These are phyloP conservation scores for Phaeosphaeria sp. DNA, from an alignment of 2,329 filamentous ascomycete genomes.

Conservation along the genomic window DNA sequence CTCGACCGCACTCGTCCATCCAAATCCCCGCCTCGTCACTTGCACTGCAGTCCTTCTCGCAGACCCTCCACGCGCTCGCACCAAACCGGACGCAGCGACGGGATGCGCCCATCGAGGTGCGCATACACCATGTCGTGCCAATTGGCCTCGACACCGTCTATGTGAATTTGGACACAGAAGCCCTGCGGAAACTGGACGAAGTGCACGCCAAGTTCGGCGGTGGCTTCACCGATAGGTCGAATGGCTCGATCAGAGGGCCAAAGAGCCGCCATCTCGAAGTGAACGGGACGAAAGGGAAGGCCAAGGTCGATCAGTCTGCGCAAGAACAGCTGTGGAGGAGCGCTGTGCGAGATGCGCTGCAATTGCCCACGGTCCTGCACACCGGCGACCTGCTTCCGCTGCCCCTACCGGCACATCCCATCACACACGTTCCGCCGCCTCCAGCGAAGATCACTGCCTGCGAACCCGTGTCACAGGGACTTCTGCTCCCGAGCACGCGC, in stretches of 20 bases:
- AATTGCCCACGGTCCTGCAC: constrained; percentile 78
- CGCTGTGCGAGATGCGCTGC: constrained; percentile 74
- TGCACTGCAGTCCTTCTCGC: constrained; percentile 80
- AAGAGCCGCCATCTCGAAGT: constrained; percentile 41
- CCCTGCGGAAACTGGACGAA: constrained; percentile 80
- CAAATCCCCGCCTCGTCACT: constrained; percentile 77
- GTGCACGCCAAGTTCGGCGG: constrained; percentile 83
- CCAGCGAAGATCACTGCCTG: constrained; percentile 91
- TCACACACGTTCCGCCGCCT: constrained; percentile 83
- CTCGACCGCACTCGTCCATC: constrained; percentile 73
- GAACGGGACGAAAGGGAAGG: constrained; percentile 45
- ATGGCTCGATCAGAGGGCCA: constrained; percentile 39
- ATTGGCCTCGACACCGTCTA: constrained; percentile 84
- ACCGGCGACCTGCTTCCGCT: constrained; percentile 83
- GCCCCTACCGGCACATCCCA: constrained; percentile 77
- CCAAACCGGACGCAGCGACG: constrained; percentile 78
- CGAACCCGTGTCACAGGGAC: constrained; percentile 89
- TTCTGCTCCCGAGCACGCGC: constrained; percentile 77
- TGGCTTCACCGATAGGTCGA: constrained; percentile 55
- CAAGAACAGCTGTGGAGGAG: constrained; percentile 47
- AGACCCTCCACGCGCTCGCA: constrained; percentile 73
- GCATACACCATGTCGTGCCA: constrained; percentile 80
- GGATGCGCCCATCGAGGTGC: constrained; percentile 81
- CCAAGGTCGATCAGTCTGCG: constrained; percentile 23
- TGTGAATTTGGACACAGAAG: constrained; percentile 82